A percentile compares a stretch with the other conserved stretches of the same genome.
phyloP scores from a whole-genome alignment of 2,329 filamentous ascomycete genomes.

The Leptoxyphium fumago region DNA sequence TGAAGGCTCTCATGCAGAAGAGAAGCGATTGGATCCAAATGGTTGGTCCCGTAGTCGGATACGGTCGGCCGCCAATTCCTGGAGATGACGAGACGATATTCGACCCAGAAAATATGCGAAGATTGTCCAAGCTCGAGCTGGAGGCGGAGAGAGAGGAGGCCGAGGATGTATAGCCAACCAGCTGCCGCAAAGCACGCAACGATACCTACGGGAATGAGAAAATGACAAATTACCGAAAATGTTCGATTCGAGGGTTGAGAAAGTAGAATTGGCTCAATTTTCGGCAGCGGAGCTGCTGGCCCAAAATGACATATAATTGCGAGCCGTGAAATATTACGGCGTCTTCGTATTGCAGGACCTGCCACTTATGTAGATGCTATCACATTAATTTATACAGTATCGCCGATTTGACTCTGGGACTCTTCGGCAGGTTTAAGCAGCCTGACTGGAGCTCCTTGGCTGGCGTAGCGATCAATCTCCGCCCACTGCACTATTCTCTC shows the following conservation, averaged over 20 bases:
- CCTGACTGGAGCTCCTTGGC: not conserved
- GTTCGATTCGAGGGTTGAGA: too few species aligned
- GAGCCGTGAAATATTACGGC: too few species aligned
- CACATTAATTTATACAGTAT: too few species aligned
- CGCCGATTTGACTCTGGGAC: too few species aligned
- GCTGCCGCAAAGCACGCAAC: too few species aligned
- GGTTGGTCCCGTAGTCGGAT: constrained; percentile 81
- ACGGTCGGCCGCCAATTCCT: constrained; percentile 64
- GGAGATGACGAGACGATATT: constrained; percentile 63
- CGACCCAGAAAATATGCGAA: constrained; percentile 54
- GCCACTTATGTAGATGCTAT: too few species aligned
- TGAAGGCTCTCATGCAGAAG: constrained; percentile 83
- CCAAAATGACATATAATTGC: too few species aligned
- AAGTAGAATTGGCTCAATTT: too few species aligned
- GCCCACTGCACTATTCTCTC: not conserved
- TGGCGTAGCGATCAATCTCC: not conserved
- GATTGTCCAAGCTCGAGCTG: constrained; percentile 58
- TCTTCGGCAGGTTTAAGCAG: not conserved
- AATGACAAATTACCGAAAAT: too few species aligned
- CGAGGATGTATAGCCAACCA: not conserved
- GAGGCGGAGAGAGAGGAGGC: constrained; percentile 51
- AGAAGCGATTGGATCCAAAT: constrained; percentile 78
- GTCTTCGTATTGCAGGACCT: too few species aligned
- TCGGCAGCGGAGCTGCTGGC: too few species aligned
- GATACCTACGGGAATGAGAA: too few species aligned